Evolutionary conservation across 2,329 filamentous ascomycete genomes (phyloP).

Genomic region (Lachnellula subtilissima): DNA sequence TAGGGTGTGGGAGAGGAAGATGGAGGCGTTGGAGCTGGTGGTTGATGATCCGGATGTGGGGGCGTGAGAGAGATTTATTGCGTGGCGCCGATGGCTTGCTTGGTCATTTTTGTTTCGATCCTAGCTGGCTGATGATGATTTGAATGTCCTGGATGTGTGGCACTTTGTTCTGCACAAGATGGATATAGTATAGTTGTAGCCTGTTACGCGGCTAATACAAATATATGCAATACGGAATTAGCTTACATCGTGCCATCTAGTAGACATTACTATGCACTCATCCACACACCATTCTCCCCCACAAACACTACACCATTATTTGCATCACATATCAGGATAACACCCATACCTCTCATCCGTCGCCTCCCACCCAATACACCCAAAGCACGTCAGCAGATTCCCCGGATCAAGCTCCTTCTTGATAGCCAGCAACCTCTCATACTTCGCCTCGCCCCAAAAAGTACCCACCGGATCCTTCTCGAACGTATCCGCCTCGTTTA

Average conservation of each 20-base stretch:
- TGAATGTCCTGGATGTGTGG: too few species aligned
- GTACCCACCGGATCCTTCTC: conserved; percentile 2
- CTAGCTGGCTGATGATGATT: too few species aligned
- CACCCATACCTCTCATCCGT: not conserved
- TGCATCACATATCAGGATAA: not conserved
- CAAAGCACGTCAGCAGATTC: conserved; percentile 2
- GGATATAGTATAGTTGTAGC: too few species aligned
- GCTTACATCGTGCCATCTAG: too few species aligned
- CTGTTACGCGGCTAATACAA: too few species aligned
- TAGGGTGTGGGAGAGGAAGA: not conserved
- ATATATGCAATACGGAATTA: too few species aligned
- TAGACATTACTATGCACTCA: not conserved
- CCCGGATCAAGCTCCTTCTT: conserved; percentile 9
- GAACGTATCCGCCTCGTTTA: conserved; percentile 6
- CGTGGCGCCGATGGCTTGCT: too few species aligned
- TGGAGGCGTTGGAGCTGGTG: not conserved
- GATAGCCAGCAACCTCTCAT: conserved; percentile 5
- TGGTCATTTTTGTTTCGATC: too few species aligned
- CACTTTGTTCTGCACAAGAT: too few species aligned
- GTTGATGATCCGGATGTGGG: not conserved
- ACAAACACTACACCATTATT: not conserved
- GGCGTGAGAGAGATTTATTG: too few species aligned
- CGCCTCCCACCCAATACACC: conserved; percentile 3
- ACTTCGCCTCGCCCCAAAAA: conserved; percentile 5
- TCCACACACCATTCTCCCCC: not conserved